These are phyloP conservation scores for Alternaria novae-zelandiae DNA, from an alignment of 2,329 filamentous ascomycete species.

Conservation along the genomic window DNA sequence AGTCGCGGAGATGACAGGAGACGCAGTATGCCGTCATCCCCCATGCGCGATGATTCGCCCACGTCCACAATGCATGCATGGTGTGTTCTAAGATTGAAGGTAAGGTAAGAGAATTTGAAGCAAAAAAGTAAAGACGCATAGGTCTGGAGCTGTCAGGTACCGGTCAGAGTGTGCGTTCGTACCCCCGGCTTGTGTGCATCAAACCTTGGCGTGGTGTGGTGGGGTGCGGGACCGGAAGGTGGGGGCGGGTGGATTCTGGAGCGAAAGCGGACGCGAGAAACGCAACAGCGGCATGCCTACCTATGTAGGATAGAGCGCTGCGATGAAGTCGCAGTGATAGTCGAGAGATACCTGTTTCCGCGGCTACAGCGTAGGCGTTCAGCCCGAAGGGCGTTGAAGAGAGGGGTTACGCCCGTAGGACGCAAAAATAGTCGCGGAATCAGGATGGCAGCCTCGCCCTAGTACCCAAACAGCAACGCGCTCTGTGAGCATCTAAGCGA, in stretches of 20 bases:
- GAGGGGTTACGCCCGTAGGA: background rate
- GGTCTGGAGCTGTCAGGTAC: background rate
- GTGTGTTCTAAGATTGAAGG: background rate
- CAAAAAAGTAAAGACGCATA: background rate
- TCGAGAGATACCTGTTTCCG: background rate
- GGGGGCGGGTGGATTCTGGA: constrained; percentile 1
- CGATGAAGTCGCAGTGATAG: background rate
- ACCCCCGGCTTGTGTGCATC: background rate
- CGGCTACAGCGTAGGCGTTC: background rate
- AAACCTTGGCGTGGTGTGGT: background rate
- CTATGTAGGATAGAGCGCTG: background rate
- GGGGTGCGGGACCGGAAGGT: background rate
- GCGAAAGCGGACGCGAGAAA: background rate
- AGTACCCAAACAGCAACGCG: background rate
- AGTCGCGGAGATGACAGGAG: constrained; percentile 2
- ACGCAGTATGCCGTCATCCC: background rate
- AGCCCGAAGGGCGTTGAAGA: background rate
- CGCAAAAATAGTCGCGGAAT: background rate
- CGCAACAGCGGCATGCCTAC: background rate
- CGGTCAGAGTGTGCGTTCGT: background rate
- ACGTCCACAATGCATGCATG: background rate
- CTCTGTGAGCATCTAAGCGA: background rate
- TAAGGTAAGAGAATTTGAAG: background rate
- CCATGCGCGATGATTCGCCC: background rate
- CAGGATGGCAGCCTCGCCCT: background rate